Evolutionary conservation across 495 filamentous ascomycete species (phyloP).

Genomic region (Staphylotrichum tortipilum): DNA sequence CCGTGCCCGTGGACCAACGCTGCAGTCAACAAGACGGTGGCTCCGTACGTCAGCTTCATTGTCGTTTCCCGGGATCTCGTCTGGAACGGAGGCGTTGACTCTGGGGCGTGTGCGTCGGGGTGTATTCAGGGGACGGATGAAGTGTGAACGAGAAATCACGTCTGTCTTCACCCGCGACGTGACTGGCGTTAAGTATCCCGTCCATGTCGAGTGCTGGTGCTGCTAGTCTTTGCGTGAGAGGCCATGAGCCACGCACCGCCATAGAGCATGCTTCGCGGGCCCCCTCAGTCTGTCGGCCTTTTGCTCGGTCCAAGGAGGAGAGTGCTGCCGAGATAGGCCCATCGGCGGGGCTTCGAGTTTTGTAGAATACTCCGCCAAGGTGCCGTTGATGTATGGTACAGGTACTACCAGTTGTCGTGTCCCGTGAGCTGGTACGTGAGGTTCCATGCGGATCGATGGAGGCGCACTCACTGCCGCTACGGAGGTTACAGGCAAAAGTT

Average conservation of each 20-base stretch:
- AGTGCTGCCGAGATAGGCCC: conserved; percentile 6
- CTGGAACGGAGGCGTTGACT: background rate
- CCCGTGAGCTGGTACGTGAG: too few species aligned
- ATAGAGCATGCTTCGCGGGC: background rate
- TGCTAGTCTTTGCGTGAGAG: background rate
- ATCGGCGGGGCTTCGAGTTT: background rate
- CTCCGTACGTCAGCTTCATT: conserved; percentile 15
- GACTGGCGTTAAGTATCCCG: too few species aligned
- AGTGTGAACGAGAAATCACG: too few species aligned
- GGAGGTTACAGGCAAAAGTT: background rate
- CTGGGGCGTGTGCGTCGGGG: too few species aligned
- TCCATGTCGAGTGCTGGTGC: too few species aligned
- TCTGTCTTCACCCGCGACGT: too few species aligned
- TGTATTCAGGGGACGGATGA: too few species aligned
- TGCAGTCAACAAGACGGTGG: conserved; percentile 9
- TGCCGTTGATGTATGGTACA: too few species aligned
- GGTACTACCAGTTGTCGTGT: background rate
- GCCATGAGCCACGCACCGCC: background rate
- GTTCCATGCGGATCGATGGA: too few species aligned
- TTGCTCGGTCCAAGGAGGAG: background rate
- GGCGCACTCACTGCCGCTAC: too few species aligned
- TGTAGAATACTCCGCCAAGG: too few species aligned
- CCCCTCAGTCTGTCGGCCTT: background rate
- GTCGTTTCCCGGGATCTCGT: background rate
- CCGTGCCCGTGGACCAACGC: conserved; percentile 34